Percentiles rank a stretch among this genome's conserved stretches.
These are phyloP conservation scores for Pythium folliculosum DNA, from an alignment of 352 stramenopile species.

Conservation along the genomic window DNA sequence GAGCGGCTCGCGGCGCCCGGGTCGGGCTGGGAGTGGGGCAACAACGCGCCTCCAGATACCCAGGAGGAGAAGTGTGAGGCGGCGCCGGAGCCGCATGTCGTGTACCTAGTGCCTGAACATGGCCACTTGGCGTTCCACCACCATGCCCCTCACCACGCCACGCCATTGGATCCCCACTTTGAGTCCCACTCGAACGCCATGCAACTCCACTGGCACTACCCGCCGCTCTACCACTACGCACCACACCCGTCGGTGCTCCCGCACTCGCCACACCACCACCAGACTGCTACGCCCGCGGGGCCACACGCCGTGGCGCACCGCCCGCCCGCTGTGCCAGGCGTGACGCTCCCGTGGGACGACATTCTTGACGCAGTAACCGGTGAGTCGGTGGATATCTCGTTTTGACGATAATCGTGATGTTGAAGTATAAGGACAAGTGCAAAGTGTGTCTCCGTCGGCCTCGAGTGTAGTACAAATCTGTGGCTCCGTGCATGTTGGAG, in stretches of 20 bases:
- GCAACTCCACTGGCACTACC: not conserved
- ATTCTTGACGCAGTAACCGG: slow-evolving; percentile 18
- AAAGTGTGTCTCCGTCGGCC: too few relatives aligned
- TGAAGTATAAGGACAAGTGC: not conserved
- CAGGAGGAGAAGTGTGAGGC: not conserved
- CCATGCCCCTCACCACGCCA: not conserved
- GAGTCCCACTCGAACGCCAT: not conserved
- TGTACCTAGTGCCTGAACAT: not conserved
- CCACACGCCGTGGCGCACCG: not conserved
- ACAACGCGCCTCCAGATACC: not conserved
- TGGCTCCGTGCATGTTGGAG: too few relatives aligned
- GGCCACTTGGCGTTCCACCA: slow-evolving; percentile 3
- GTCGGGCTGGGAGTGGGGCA: slow-evolving; percentile 16
- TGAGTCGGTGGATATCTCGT: slow-evolving; percentile 14
- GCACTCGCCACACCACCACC: not conserved
- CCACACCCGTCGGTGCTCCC: not conserved
- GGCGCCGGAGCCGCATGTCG: not conserved
- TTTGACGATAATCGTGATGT: slow-evolving; percentile 7
- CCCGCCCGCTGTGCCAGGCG: not conserved
- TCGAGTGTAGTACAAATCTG: too few relatives aligned
- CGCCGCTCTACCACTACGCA: not conserved
- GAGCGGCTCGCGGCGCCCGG: slow-evolving; percentile 5
- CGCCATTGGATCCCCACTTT: not conserved
- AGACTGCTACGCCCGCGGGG: not conserved
- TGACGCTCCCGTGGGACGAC: slow-evolving; percentile 19